Conservation (phyloP, 805 yeast species). For the Isabelozyma heimii region DNA sequence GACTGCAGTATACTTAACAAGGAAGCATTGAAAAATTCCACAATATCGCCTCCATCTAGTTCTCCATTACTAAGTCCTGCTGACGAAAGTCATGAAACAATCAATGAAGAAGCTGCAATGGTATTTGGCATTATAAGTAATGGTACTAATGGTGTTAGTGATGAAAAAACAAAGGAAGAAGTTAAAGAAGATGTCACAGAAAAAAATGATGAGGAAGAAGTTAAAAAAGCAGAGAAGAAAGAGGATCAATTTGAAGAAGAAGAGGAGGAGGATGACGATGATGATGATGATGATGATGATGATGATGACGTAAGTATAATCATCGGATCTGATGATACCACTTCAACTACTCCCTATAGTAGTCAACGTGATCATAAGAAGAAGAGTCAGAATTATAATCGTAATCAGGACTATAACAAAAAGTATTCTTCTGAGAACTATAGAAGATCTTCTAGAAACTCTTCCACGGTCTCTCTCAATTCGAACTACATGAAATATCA, state of each 20-base stretch:
- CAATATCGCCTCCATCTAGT: background rate
- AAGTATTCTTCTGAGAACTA: background rate
- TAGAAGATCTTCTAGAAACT: conserved; percentile 13
- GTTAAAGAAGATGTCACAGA: conserved; percentile 4
- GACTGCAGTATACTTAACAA: conserved; percentile 2
- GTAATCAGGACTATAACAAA: conserved; percentile 11
- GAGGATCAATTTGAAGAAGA: conserved; percentile 5
- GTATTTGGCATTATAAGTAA: conserved; percentile 42
- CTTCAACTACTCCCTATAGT: conserved; percentile 17
- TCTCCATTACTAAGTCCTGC: background rate
- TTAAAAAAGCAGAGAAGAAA: conserved; percentile 1
- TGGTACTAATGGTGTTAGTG: background rate
- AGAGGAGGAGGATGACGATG: conserved; percentile 16
- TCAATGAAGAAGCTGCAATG: conserved; percentile 41
- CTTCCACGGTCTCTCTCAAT: conserved; percentile 17
- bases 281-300: conserved; percentile 29
- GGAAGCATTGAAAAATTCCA: background rate
- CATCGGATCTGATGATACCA: conserved; percentile 32
- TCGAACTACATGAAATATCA: conserved; percentile 5
- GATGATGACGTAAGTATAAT: conserved; percentile 39
- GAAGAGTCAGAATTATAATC: background rate
- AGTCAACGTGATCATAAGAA: conserved; percentile 4
- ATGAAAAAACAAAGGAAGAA: background rate
- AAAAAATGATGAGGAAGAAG: background rate
- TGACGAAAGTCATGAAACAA: conserved; percentile 10